Base-by-base conservation (phyloP, 192 early-diverging fungal genomes). In the Phlyctochytrium planicorne region DNA sequence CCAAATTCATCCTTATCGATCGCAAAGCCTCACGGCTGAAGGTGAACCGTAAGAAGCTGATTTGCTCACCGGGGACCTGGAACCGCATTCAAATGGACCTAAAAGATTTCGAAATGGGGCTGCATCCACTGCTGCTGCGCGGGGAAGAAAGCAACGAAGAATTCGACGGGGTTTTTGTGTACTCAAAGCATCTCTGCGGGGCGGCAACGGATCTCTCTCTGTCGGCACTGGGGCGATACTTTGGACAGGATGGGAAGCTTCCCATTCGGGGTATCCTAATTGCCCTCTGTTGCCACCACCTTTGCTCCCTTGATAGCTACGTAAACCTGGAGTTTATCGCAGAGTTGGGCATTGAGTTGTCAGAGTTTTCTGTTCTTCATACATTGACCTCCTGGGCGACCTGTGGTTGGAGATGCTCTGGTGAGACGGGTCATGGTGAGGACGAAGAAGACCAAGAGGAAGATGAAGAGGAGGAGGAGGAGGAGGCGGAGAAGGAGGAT, bases 151-250 rank as follows among this genome's bases (percentile, higher is more conserved):
- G n/a, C n/a, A n/a, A n/a, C n/a, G n/a, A n/a, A n/a, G n/a, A n/a
- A n/a, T n/a, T n/a, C n/a, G n/a, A n/a, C n/a, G n/a, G 80, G 6
- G 74, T 92, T n/a, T 84, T 93, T 2, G 89, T 84, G 1, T 77
- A 88, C 52, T 94, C 93, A 12, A 96, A 96, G 69, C 94, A 96
- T 74, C 80, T 96, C 53, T 96, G 94, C 77, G 94, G 94, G 30
- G 82, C 84, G 14, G 94, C 93, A 3, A 94, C 94, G 0, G 94
- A 96, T 73, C 76, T 95, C 31, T 90, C 92, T 0, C 75, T 96
- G 60, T 92, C 91, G 10, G 40, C 40, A 33, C 64, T 94, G 10
- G 76, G 29, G 24, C 60, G 55, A n/a, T 67, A 65, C 53, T 6
- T 65, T 0, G 65, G 68, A 2, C 61, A 75, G 10, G 60, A 82